Evolutionary conservation across 495 filamentous ascomycete species (phyloP).

Genomic region (Penicillium nucicola): DNA sequence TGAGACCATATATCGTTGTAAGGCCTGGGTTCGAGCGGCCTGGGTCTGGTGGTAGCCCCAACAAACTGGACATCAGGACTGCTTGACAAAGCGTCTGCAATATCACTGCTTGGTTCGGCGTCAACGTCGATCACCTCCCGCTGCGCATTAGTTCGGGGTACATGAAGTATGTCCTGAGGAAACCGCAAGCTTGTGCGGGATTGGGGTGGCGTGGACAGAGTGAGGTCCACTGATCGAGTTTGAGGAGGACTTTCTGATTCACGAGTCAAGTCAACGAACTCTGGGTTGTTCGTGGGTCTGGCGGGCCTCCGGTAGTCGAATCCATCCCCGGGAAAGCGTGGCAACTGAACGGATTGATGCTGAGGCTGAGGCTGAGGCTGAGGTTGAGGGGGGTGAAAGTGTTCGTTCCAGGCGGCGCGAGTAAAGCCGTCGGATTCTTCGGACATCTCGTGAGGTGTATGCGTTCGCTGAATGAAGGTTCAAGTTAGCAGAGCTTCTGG

Average conservation of each 20-base stretch:
- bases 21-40: conserved; percentile 10
- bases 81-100: conserved; percentile 21
- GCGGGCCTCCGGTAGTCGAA: conserved; percentile 49
- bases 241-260: conserved; percentile 41
- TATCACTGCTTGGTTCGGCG: conserved; percentile 10
- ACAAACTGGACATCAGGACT: conserved; percentile 43
- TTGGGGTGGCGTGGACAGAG: background rate
- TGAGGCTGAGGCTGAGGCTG: conserved; percentile 4
- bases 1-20: background rate
- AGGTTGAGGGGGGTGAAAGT: conserved; percentile 21
- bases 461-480: conserved; percentile 30
- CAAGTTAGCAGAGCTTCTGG: conserved; percentile 2
- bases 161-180: conserved; percentile 20
- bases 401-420: conserved; percentile 17
- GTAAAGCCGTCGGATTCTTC: conserved; percentile 17
- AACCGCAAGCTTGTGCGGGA: background rate
- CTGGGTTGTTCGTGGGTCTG: conserved; percentile 17
- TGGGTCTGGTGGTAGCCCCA: conserved; percentile 14
- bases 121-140: conserved; percentile 38
- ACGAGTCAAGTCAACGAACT: conserved; percentile 54
- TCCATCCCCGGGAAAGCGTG: conserved; percentile 41
- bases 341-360: conserved; percentile 16
- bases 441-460: conserved; percentile 39
- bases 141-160: background rate
- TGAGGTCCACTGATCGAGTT: background rate